Conservation (phyloP, 257 asterid species). For the Osmanthus fragrans region DNA sequence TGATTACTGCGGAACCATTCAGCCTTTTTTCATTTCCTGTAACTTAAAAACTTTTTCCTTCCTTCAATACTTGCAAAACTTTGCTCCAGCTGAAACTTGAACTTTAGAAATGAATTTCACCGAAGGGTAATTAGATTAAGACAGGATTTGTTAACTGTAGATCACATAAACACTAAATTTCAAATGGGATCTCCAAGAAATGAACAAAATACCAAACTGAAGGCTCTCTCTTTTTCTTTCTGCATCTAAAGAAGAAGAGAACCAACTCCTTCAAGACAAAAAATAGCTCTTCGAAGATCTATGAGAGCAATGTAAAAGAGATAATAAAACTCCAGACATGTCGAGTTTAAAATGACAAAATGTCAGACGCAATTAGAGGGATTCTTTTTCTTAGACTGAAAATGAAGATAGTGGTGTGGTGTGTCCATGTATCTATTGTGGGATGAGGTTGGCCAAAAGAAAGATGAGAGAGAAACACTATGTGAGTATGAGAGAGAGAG, state of each 20-base stretch:
- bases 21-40: conserved; percentile 1
- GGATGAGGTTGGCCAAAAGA: background rate
- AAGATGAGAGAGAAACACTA: background rate
- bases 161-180: background rate
- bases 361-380: background rate
- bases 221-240: conserved; percentile 12
- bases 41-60: background rate
- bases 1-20: conserved; percentile 5
- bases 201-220: background rate
- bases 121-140: background rate
- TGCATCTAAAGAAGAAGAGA: conserved; percentile 25
- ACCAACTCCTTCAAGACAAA: conserved; percentile 4
- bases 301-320: background rate
- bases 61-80: conserved; percentile 13
- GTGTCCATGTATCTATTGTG: background rate
- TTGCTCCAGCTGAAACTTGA: conserved; percentile 10
- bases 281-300: background rate
- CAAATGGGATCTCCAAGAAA: conserved; percentile 5
- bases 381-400: background rate
- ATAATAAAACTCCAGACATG: background rate
- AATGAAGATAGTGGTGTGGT: background rate
- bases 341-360: background rate
- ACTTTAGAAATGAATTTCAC: background rate
- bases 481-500: background rate
- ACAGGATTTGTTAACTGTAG: background rate